Evolutionary conservation across 306 rosid species (phyloP).

Genomic region (Rosa chinensis): DNA sequence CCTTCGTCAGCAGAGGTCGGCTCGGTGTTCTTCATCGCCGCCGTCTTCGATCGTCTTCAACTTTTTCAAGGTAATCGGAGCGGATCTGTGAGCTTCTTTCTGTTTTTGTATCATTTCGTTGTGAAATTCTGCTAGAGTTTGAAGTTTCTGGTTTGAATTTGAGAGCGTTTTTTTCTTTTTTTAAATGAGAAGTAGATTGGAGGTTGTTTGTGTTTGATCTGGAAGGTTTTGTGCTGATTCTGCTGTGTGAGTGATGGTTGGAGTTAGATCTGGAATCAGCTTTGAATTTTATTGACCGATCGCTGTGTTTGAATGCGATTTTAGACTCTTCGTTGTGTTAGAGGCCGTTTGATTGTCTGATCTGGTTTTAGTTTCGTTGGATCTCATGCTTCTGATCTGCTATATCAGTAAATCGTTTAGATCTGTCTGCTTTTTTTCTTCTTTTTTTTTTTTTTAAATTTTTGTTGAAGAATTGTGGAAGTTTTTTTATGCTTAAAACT

Average conservation of each 20-base stretch:
- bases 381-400: slow-evolving; percentile 14
- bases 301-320: not conserved
- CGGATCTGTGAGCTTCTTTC: slow-evolving; percentile 11
- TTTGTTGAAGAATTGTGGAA: not conserved
- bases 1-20: slow-evolving; percentile 22
- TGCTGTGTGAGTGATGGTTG: not conserved
- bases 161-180: slow-evolving; percentile 10
- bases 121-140: not conserved
- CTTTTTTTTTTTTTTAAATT: too few relatives aligned
- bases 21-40: slow-evolving; percentile 17
- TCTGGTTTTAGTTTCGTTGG: slow-evolving; percentile 22
- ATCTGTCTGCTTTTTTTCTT: slow-evolving; percentile 10
- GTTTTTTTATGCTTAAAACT: not conserved
- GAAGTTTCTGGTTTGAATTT: slow-evolving; percentile 13
- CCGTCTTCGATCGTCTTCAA: slow-evolving; percentile 6
- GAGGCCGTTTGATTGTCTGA: slow-evolving; percentile 31
- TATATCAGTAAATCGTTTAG: not conserved
- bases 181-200: slow-evolving; percentile 15
- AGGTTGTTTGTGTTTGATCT: slow-evolving; percentile 37
- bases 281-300: not conserved
- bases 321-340: not conserved
- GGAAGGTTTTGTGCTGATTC: slow-evolving; percentile 1
- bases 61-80: slow-evolving; percentile 20
- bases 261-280: slow-evolving; percentile 33
- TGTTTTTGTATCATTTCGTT: not conserved